Evolutionary conservation across 257 asterid species (phyloP).

Genomic region (Salvia hispanica): DNA sequence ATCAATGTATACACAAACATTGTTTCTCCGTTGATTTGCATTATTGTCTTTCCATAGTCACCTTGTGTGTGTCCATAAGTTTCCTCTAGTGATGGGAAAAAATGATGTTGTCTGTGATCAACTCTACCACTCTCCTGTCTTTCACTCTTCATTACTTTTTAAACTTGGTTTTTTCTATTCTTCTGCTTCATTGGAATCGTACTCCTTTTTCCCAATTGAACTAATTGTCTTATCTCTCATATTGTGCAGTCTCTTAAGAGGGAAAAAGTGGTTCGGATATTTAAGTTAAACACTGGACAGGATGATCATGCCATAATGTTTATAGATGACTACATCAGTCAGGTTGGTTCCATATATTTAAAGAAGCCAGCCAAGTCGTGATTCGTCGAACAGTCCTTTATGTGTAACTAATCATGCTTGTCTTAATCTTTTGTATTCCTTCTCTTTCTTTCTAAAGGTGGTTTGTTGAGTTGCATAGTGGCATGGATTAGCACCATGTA

Average conservation of each 20-base stretch:
- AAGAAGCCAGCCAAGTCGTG: neutral
- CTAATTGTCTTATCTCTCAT: neutral
- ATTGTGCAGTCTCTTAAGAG: constrained; percentile 72
- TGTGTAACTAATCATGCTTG: constrained; percentile 17
- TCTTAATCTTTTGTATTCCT: neutral
- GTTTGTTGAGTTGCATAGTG: constrained; percentile 12
- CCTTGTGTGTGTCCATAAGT: neutral
- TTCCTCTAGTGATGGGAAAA: constrained; percentile 40
- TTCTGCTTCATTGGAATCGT: constrained; percentile 12
- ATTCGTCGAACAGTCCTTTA: constrained; percentile 13
- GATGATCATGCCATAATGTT: constrained; percentile 96
- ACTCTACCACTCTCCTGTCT: constrained; percentile 1
- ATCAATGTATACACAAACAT: neutral
- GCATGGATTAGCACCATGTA: neutral
- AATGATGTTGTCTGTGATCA: constrained; percentile 32
- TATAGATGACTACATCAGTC: constrained; percentile 71
- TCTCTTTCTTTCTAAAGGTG: neutral
- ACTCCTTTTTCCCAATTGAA: neutral
- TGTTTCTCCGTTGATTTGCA: neutral
- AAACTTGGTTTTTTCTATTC: constrained; percentile 8
- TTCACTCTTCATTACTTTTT: neutral
- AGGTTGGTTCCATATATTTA: constrained; percentile 52
- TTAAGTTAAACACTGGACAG: constrained; percentile 89
- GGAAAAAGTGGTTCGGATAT: constrained; percentile 67
- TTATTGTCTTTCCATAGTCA: neutral